phyloP scores from a whole-genome alignment of 1,284 basidiomycete species.

The Microbotryum intermedium region DNA sequence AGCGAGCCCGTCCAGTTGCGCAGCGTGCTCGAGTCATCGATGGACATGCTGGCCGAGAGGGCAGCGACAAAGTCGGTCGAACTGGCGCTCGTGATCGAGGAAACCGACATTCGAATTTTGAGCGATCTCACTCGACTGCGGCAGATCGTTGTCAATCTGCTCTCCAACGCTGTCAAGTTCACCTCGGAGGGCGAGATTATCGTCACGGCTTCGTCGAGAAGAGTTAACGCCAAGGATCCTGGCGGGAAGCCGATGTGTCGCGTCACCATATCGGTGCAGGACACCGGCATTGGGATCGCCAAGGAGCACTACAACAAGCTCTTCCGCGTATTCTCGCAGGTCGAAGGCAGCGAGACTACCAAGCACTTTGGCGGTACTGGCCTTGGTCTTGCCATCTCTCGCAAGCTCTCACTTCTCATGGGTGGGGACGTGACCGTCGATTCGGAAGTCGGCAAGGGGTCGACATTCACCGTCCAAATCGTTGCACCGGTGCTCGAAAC shows the following conservation, averaged over 20 bases:
- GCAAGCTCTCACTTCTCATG: slow-evolving; percentile 26
- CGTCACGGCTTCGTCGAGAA: slow-evolving; percentile 11
- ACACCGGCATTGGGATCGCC: slow-evolving; percentile 30
- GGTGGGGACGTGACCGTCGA: slow-evolving; percentile 27
- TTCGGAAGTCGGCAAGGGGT: slow-evolving; percentile 26
- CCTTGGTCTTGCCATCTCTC: slow-evolving; percentile 28
- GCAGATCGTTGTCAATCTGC: slow-evolving; percentile 26
- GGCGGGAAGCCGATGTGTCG: neutral
- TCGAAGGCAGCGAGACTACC: slow-evolving; percentile 21
- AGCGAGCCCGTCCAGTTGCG: slow-evolving; percentile 18
- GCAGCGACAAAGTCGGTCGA: slow-evolving; percentile 26
- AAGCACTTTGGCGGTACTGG: slow-evolving; percentile 29
- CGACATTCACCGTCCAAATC: slow-evolving; percentile 27
- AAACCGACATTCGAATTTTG: slow-evolving; percentile 22
- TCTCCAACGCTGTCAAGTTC: slow-evolving; percentile 29
- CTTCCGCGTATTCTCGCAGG: slow-evolving; percentile 29
- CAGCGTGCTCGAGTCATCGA: slow-evolving; percentile 14
- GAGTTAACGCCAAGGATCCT: neutral
- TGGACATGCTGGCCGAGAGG: slow-evolving; percentile 30
- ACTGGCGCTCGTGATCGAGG: slow-evolving; percentile 21
- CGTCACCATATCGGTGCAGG: slow-evolving; percentile 18
- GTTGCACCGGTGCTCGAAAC: neutral
- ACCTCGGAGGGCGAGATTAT: slow-evolving; percentile 20
- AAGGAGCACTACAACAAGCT: slow-evolving; percentile 23
- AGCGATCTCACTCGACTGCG: slow-evolving; percentile 24